phyloP scores from a whole-genome alignment of 148 eudicot genomes.

The Silene uniflora region DNA sequence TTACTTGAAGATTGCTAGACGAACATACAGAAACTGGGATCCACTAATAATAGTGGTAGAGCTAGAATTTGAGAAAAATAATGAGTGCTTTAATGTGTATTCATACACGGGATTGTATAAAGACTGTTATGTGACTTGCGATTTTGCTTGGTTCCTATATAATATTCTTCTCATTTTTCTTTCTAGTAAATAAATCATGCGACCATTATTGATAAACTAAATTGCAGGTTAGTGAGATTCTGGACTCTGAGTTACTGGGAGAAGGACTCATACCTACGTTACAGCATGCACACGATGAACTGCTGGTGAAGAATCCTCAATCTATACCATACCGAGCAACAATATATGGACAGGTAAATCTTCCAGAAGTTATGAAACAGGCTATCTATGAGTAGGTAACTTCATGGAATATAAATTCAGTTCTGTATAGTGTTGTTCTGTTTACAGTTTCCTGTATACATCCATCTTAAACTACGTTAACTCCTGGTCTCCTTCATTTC shows the following conservation, averaged over 20 bases:
- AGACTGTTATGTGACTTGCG: neutral
- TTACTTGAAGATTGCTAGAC: no score
- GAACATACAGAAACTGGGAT: no score
- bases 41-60: neutral
- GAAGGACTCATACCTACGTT: conserved; percentile 88
- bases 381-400: conserved; percentile 1
- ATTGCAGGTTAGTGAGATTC: conserved; percentile 85
- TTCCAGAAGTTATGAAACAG: conserved; percentile 3
- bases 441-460: neutral
- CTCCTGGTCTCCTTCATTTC: neutral
- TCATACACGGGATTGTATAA: neutral
- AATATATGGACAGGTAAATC: conserved; percentile 68
- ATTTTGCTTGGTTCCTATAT: neutral
- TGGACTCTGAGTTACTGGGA: conserved; percentile 90
- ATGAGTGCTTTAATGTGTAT: neutral
- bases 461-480: neutral
- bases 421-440: neutral
- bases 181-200: neutral
- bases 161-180: neutral
- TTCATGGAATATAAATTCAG: neutral
- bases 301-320: conserved; percentile 62
- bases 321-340: conserved; percentile 79
- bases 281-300: conserved; percentile 84
- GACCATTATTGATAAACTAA: neutral
- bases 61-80: neutral